Conservation (phyloP, 2,329 filamentous ascomycete species). For the Fusarium papillatum region DNA sequence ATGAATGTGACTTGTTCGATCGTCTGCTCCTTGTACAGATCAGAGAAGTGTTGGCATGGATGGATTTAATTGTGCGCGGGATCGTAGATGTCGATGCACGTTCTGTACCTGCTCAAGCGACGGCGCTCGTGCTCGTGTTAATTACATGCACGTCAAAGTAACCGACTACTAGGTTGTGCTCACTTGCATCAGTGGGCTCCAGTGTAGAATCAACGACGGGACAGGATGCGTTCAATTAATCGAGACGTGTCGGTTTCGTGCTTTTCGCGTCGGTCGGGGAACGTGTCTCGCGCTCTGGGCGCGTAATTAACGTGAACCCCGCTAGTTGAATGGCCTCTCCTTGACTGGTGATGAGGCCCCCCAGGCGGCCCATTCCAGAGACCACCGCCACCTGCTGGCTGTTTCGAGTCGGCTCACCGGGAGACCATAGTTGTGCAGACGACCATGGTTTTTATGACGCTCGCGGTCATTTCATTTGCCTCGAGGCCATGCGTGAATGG, state of each 20-base stretch:
- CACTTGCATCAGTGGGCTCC: constrained; percentile 31
- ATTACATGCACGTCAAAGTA: constrained; percentile 39
- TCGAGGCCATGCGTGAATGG: constrained; percentile 14
- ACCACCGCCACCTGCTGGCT: constrained; percentile 12
- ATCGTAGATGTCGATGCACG: constrained; percentile 2
- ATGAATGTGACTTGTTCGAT: neutral
- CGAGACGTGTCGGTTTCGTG: constrained; percentile 61
- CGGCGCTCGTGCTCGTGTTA: constrained; percentile 6
- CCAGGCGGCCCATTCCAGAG: constrained; percentile 13
- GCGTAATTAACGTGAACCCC: constrained; percentile 41
- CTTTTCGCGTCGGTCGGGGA: constrained; percentile 48
- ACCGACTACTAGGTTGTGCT: constrained; percentile 36
- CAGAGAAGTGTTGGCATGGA: neutral
- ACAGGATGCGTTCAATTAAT: constrained; percentile 49
- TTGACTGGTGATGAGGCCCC: constrained; percentile 14
- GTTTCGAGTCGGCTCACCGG: constrained; percentile 16
- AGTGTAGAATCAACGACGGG: constrained; percentile 8
- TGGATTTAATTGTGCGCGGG: constrained; percentile 4
- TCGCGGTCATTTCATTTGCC: constrained; percentile 19
- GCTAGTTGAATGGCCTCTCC: neutral
- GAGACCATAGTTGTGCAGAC: constrained; percentile 10
- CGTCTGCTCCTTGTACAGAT: neutral
- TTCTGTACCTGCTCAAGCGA: constrained; percentile 19
- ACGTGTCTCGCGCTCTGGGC: constrained; percentile 45
- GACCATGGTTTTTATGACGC: neutral